Percentiles rank a stretch among this genome's conserved stretches.
Conservation (phyloP, 1,284 basidiomycete species). For the Sanghuangporus sanghuang region DNA sequence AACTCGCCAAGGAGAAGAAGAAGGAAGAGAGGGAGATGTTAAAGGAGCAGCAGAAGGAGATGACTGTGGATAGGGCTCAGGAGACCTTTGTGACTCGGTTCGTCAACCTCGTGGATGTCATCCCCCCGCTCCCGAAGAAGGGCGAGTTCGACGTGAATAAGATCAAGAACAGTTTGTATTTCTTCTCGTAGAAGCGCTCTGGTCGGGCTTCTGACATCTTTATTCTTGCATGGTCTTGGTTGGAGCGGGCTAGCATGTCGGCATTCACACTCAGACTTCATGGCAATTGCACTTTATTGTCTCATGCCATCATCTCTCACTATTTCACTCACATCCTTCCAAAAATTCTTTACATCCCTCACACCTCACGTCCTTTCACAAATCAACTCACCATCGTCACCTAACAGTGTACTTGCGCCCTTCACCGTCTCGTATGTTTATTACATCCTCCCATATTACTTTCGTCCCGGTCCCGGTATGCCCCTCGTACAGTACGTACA, state of each 20-base stretch:
- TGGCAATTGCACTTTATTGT: neutral
- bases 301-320: neutral
- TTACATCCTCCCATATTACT: neutral
- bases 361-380: neutral
- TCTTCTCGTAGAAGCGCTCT: constrained; percentile 69
- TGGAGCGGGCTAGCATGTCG: neutral
- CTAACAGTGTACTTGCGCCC: neutral
- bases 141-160: constrained; percentile 85
- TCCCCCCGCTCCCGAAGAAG: constrained; percentile 83
- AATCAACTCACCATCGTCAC: neutral
- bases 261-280: neutral
- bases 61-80: neutral
- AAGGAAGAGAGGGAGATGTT: no score
- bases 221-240: neutral
- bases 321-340: no score
- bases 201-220: neutral
- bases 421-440: constrained; percentile 4
- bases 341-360: no score
- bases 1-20: no score
- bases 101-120: constrained; percentile 68
- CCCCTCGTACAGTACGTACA: neutral
- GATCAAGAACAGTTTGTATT: constrained; percentile 83
- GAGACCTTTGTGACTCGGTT: constrained; percentile 43
- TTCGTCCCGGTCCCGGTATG: neutral
- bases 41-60: no score